Conservation (phyloP, 2,329 filamentous ascomycete genomes). For the Fusarium illudens region DNA sequence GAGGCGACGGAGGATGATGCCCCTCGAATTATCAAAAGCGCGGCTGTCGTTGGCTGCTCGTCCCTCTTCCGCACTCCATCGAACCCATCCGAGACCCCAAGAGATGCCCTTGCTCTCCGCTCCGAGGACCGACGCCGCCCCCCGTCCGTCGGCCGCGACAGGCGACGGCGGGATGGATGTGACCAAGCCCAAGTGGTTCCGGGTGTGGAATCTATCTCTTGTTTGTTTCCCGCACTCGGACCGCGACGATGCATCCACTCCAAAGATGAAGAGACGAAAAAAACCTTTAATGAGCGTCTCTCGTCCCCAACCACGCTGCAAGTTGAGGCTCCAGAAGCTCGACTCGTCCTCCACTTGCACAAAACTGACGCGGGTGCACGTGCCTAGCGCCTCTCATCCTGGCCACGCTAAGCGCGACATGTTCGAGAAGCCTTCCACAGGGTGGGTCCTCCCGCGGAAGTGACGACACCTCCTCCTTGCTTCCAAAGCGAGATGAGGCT, state of each 20-base stretch:
- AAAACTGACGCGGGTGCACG: conserved; percentile 42
- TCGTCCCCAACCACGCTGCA: conserved; percentile 41
- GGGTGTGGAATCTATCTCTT: conserved; percentile 31
- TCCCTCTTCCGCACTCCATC: conserved; percentile 17
- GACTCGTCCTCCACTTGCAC: conserved; percentile 24
- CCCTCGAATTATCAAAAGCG: conserved; percentile 36
- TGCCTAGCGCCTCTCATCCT: conserved; percentile 15
- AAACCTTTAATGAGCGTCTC: neutral
- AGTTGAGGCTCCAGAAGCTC: conserved; percentile 26
- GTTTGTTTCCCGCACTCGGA: conserved; percentile 26
- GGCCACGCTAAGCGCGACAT: conserved; percentile 24
- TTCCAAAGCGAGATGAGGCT: conserved; percentile 36
- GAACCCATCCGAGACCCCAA: conserved; percentile 10
- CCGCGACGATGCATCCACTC: conserved; percentile 37
- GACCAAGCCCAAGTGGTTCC: conserved; percentile 30
- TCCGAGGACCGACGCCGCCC: conserved; percentile 22
- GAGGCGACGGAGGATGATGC: conserved; percentile 7
- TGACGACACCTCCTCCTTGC: conserved; percentile 34
- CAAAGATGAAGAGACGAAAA: neutral
- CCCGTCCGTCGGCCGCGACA: conserved; percentile 22
- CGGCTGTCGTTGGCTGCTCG: conserved; percentile 29
- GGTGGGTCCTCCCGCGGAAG: conserved; percentile 25
- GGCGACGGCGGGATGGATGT: conserved; percentile 27
- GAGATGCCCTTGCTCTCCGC: conserved; percentile 28
- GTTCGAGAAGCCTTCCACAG: conserved; percentile 41